Base-by-base conservation (phyloP, 306 rosid genomes). In the Castanea mollissima region DNA sequence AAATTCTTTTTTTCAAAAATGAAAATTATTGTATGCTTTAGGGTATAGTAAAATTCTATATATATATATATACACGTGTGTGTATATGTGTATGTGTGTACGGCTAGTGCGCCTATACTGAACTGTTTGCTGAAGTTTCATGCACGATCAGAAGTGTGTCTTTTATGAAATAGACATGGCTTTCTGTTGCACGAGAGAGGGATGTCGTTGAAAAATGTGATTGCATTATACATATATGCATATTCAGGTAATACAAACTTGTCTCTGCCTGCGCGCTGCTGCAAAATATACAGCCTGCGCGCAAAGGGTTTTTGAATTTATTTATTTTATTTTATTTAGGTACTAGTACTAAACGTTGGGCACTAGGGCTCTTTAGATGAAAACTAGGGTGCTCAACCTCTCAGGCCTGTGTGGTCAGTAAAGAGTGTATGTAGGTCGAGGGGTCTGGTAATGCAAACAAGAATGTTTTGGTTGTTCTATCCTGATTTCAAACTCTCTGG, bases 71-170 rank as follows among this genome's bases (percentile, higher is more conserved):
- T 23, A 23, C 0, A 23, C 2, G 3, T 29, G 3, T 29, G 1
- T 32, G 1, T 32, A 1, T 32, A 1, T 38, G 46, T 38, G 3
- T 7, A 0, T 38, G 11, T 41, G 46, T 83, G 96, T 87, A 89
- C 88, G 85, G 83, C 86, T 49, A 51, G 86, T 78, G 87, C 80
- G 87, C 55, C 84, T 87, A 41, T 79, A 75, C 83, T 85, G 73
- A 83, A 74, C 83, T 83, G 88, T 85, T 86, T 89, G 88, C 90
- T 89, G 92, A 83, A 92, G 89, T 86, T 88, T 91, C 89, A 86
- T 85, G 87, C 93, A 89, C 78, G 85, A 74, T 76, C 56, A 78
- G 80, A 75, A 76, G 84, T 75, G 81, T 60, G 85, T 83, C 90
- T 82, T 83, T 87, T 88, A 72, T 83, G 88, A 82, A 81, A 80